phyloP scores from a whole-genome alignment of 179 eudicot species.

The Silene coronaria region DNA sequence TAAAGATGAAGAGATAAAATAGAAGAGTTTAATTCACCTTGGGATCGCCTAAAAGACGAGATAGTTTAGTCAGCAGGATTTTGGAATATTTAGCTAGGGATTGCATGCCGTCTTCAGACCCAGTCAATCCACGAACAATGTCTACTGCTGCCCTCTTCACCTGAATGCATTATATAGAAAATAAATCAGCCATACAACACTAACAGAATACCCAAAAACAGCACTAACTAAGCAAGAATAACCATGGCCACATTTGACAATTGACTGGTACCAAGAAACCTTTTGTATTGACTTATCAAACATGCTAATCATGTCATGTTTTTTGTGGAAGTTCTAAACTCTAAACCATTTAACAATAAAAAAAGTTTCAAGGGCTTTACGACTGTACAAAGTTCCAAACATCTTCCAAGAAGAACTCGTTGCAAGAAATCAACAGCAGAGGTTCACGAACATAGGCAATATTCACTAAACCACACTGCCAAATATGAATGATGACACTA shows the following conservation, averaged over 20 bases:
- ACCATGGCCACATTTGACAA: not conserved
- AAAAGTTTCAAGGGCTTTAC: not conserved
- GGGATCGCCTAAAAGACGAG: conserved; percentile 54
- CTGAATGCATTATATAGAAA: conserved; percentile 30
- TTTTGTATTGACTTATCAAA: not conserved
- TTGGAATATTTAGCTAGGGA: conserved; percentile 57
- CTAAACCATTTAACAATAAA: not conserved
- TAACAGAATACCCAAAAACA: not conserved
- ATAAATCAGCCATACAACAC: not conserved
- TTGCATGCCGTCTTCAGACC: conserved; percentile 77
- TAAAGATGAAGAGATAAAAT: not conserved
- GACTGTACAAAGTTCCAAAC: not conserved
- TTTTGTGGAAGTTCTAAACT: not conserved
- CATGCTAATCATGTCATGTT: not conserved
- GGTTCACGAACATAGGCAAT: not conserved
- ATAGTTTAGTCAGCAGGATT: conserved; percentile 44
- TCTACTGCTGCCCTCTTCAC: conserved; percentile 81
- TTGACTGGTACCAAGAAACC: not conserved
- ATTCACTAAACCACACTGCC: not conserved
- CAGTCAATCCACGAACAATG: conserved; percentile 85
- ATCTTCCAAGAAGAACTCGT: not conserved
- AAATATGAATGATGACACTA: not conserved
- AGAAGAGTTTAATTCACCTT: conserved; percentile 43
- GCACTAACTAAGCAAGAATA: not conserved
- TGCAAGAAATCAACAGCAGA: not conserved